Evolutionary conservation across 2,329 filamentous ascomycete genomes (phyloP).

Genomic region (Exophiala aquamarina): DNA sequence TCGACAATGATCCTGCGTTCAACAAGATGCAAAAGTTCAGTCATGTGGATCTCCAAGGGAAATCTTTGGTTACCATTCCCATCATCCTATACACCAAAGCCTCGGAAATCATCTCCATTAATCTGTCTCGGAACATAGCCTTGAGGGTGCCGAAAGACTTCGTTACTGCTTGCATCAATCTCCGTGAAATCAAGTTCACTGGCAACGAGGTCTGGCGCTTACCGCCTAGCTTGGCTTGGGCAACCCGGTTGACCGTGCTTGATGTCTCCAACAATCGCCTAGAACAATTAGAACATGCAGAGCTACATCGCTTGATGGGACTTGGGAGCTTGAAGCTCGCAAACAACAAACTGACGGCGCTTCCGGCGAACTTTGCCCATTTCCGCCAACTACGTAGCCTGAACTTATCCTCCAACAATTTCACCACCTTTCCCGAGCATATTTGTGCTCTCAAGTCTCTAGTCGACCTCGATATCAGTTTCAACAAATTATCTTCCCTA

Average conservation of each 20-base stretch:
- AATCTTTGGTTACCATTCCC: constrained; percentile 90
- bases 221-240: constrained; percentile 79
- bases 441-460: constrained; percentile 78
- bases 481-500: constrained; percentile 81
- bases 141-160: constrained; percentile 94
- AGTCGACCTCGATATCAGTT: constrained; percentile 93
- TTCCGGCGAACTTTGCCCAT: constrained; percentile 79
- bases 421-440: constrained; percentile 81
- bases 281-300: constrained; percentile 81
- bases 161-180: constrained; percentile 84
- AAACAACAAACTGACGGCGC: constrained; percentile 80
- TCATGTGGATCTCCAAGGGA: constrained; percentile 86
- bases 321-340: constrained; percentile 88
- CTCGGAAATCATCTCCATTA: constrained; percentile 88
- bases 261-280: constrained; percentile 94
- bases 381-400: constrained; percentile 79
- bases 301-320: constrained; percentile 71
- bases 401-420: constrained; percentile 90
- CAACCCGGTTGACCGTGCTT: constrained; percentile 78
- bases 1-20: constrained; percentile 76
- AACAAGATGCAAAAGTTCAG: constrained; percentile 86
- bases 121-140: constrained; percentile 87
- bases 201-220: constrained; percentile 89
- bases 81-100: constrained; percentile 91
- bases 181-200: constrained; percentile 93